Evolutionary conservation across 1,284 basidiomycete species (phyloP), one percentile per base, ranked within the genome.

Genomic region (Blastosporella zonata): DNA sequence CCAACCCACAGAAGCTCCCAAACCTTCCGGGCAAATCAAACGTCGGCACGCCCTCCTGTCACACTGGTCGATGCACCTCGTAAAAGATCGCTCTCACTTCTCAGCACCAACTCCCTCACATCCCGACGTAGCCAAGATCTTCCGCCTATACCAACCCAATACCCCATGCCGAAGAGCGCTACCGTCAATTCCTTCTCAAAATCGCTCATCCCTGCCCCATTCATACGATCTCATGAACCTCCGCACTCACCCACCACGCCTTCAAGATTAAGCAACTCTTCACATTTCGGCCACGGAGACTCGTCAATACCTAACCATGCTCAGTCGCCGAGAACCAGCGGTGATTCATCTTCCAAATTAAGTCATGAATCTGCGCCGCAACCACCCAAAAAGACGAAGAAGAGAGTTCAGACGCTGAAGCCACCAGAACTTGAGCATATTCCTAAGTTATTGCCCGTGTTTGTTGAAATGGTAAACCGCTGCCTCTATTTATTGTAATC

Each of bases 401-500:
- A 67, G 46, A 68, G 67, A 36, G 66, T 72, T 1, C 64, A 74
- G 35, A 61, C 68, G 2, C 68, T 90, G 34, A 79, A 82, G 55
- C 81, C 87, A 42, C 96, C 96, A 1, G 82, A 90, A 50, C 73
- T 97, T 44, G 73, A 75, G 49, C 78, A 87, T 56, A 81, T 97
- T 49, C 84, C 88, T 18, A 77, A 82, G 53, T 64, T 97, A 20
- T 71, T 94, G 28, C 91, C 93, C 1, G 60, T 97, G 22, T 97
- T 97, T 64, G 79, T 88, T 39, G 94, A 97, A 69, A 83, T 95
- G 75, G 93, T 95, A 56, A 65, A 84, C 64, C 10, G 20, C n/a
- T 17, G 4, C 18, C 2, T 7, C 18, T 15, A 3, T 13, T 7
- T 21, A 23, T 4, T 10, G 2, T n/a, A 29, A 8, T 47, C 25